These are phyloP conservation scores for Volvox carteri DNA, from an alignment of 163 green algal genomes.

Conservation along the genomic window DNA sequence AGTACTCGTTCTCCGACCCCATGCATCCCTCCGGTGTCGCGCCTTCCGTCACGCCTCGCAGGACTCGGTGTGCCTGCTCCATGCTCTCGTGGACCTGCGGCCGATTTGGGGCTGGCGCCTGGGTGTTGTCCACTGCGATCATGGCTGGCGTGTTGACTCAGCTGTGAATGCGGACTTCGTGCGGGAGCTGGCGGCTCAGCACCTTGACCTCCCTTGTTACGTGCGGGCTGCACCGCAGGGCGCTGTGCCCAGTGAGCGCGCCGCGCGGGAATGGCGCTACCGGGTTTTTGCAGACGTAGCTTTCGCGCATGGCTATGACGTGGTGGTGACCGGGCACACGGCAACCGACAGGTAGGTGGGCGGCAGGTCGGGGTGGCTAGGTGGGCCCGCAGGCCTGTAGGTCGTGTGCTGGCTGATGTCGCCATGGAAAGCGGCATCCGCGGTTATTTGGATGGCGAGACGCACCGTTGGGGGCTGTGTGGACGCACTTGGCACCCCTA, in stretches of 20 bases:
- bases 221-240: not conserved
- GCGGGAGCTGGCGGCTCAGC: not conserved
- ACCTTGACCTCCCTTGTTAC: conserved; percentile 36
- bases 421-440: no score
- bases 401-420: no score
- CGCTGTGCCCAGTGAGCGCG: conserved; percentile 35
- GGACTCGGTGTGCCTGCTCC: conserved; percentile 67
- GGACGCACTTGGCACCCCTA: no score
- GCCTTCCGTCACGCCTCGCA: no score
- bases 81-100: conserved; percentile 57
- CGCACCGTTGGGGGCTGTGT: no score
- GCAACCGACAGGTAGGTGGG: conserved; percentile 59
- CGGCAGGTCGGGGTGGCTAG: not conserved
- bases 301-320: conserved; percentile 31
- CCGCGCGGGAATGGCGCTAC: conserved; percentile 70
- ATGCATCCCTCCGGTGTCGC: no score
- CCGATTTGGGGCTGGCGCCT: conserved; percentile 56
- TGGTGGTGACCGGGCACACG: conserved; percentile 68
- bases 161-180: conserved; percentile 64
- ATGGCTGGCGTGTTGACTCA: conserved; percentile 66
- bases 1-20: no score
- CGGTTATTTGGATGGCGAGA: no score
- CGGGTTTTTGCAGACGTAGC: conserved; percentile 50
- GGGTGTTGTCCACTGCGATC: conserved; percentile 69
- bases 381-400: no score